Evolutionary conservation across 192 early-diverging fungal species (phyloP).

Genomic region (Coemansia sp.): DNA sequence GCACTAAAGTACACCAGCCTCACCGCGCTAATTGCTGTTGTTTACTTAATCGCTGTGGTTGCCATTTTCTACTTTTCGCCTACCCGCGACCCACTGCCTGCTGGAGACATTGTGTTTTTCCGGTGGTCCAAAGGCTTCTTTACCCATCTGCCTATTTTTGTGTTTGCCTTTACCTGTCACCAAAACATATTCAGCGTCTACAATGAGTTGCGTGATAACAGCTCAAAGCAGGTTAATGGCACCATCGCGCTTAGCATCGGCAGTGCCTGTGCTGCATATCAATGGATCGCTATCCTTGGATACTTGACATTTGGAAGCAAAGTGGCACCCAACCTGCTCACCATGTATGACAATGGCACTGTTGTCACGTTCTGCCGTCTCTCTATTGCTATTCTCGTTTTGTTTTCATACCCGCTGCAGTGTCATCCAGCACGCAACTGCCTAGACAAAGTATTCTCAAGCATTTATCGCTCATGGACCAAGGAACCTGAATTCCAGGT

Average conservation of each 20-base stretch:
- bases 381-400: slow-evolving; percentile 83
- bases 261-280: slow-evolving; percentile 74
- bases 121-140: slow-evolving; percentile 65
- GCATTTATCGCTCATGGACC: slow-evolving; percentile 26
- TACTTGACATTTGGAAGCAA: slow-evolving; percentile 89
- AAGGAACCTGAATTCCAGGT: slow-evolving; percentile 43
- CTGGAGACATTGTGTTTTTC: slow-evolving; percentile 62
- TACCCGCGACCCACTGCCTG: slow-evolving; percentile 57
- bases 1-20: slow-evolving; percentile 87
- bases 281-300: slow-evolving; percentile 83
- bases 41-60: slow-evolving; percentile 86
- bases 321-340: slow-evolving; percentile 82
- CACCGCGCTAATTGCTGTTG: slow-evolving; percentile 80
- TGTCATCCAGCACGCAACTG: slow-evolving; percentile 87
- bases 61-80: slow-evolving; percentile 70
- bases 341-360: slow-evolving; percentile 48
- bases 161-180: slow-evolving; percentile 99
- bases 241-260: slow-evolving; percentile 78
- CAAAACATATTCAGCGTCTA: slow-evolving; percentile 97
- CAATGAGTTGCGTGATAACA: slow-evolving; percentile 91
- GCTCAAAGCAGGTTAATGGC: slow-evolving; percentile 62
- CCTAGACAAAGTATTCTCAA: slow-evolving; percentile 78
- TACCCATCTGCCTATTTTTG: slow-evolving; percentile 88
- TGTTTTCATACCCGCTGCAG: slow-evolving; percentile 93
- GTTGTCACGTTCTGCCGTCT: slow-evolving; percentile 84